These are phyloP conservation scores for Sporisorium exsertum DNA, from an alignment of 1,284 basidiomycete genomes.

Conservation along the genomic window DNA sequence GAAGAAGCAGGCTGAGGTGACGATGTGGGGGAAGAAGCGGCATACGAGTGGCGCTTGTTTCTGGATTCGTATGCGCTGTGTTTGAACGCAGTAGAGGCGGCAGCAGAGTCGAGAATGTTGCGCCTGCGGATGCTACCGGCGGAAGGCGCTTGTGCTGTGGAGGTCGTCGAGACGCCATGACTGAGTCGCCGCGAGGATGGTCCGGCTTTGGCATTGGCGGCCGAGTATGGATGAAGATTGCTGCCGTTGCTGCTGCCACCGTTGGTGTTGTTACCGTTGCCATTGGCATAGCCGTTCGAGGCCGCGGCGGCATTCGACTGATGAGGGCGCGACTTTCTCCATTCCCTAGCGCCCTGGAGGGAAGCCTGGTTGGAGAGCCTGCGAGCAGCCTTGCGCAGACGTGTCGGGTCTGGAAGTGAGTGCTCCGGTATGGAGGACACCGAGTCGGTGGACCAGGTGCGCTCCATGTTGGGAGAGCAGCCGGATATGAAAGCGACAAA, in stretches of 20 bases:
- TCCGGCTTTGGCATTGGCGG: conserved; percentile 29
- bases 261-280: neutral
- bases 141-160: conserved; percentile 9
- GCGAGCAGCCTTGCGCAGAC: conserved; percentile 43
- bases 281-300: conserved; percentile 5
- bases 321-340: conserved; percentile 37
- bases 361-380: conserved; percentile 47
- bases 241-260: conserved; percentile 3
- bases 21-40: conserved; percentile 12
- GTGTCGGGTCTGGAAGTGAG: conserved; percentile 36
- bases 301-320: conserved; percentile 4
- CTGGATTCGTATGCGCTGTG: conserved; percentile 9
- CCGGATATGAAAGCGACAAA: conserved; percentile 8
- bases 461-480: conserved; percentile 30
- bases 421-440: conserved; percentile 33
- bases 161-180: conserved; percentile 5
- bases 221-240: neutral
- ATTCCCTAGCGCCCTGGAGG: conserved; percentile 37
- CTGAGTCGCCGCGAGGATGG: conserved; percentile 37
- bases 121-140: conserved; percentile 24
- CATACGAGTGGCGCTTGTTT: conserved; percentile 14
- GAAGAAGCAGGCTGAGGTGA: conserved; percentile 36
- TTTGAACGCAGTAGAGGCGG: conserved; percentile 11
- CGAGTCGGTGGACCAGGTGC: conserved; percentile 53
- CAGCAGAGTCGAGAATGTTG: conserved; percentile 40